phyloP scores from a whole-genome alignment of 345 rosid genomes.

The Triadica sebifera region DNA sequence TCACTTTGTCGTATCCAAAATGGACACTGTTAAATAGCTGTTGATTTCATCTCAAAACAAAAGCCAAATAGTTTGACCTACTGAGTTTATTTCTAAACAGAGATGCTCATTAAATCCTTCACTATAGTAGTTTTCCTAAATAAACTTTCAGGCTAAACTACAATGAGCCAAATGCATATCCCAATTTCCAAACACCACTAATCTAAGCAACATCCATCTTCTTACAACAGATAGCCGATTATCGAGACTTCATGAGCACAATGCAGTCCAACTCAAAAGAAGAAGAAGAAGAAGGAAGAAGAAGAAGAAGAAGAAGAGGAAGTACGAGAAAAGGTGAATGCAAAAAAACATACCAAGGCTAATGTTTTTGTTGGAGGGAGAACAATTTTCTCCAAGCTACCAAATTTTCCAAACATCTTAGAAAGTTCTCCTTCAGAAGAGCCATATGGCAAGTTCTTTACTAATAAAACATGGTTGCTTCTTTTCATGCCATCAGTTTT shows the following conservation, averaged over 20 bases:
- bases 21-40: not conserved
- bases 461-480: constrained; percentile 81
- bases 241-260: not conserved
- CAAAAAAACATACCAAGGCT: constrained; percentile 63
- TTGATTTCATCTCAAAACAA: not conserved
- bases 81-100: not conserved
- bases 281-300: not conserved
- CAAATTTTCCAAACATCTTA: constrained; percentile 80
- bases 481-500: constrained; percentile 58
- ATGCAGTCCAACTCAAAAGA: not conserved
- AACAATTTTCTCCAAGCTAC: constrained; percentile 72
- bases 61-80: not conserved
- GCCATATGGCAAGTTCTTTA: constrained; percentile 89
- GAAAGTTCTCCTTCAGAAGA: constrained; percentile 79
- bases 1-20: not conserved
- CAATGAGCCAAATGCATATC: not conserved
- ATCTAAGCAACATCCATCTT: not conserved
- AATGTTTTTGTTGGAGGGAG: constrained; percentile 86
- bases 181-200: not conserved
- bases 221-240: not conserved
- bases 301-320: not conserved
- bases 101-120: no score
- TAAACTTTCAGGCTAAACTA: not conserved
- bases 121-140: not conserved
- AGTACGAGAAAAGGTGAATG: not conserved